Conservation (phyloP, 495 filamentous ascomycete genomes). For the Bacidia rubella region DNA sequence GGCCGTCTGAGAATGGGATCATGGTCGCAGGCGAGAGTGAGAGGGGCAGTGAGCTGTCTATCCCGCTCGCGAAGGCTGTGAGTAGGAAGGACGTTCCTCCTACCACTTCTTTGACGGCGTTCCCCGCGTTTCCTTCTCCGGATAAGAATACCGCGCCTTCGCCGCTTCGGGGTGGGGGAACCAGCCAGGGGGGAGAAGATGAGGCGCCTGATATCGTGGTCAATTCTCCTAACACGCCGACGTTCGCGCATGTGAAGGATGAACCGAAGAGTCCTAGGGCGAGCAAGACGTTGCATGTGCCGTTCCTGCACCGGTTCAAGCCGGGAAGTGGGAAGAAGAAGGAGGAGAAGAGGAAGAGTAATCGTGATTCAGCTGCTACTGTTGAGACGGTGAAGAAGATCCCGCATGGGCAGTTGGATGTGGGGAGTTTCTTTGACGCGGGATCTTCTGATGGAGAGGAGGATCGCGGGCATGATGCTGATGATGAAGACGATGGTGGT, state of each 20-base stretch:
- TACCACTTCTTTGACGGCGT: neutral
- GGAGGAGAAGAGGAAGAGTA: neutral
- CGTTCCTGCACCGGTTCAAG: conserved; percentile 13
- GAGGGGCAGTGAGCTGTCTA: neutral
- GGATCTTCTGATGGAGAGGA: conserved; percentile 5
- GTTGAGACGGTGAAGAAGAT: neutral
- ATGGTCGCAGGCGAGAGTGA: conserved; percentile 6
- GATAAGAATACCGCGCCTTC: neutral
- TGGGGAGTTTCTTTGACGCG: conserved; percentile 10
- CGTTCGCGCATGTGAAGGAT: neutral
- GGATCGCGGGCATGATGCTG: neutral
- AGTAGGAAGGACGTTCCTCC: neutral
- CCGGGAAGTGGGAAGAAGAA: neutral
- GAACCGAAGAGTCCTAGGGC: conserved; percentile 6
- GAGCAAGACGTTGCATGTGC: conserved; percentile 6
- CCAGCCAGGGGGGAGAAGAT: neutral
- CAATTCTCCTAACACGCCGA: conserved; percentile 4
- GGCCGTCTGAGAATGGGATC: neutral
- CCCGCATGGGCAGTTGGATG: neutral
- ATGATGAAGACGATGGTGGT: conserved; percentile 2
- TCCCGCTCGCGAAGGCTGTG: neutral
- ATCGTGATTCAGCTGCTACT: neutral
- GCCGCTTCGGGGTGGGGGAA: neutral
- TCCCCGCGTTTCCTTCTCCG: no score
- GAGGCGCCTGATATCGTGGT: neutral